Percentiles rank a stretch among this genome's conserved stretches.
phyloP scores from a whole-genome alignment of 2,329 filamentous ascomycete genomes.

The Coniochaeta hoffmannii region DNA sequence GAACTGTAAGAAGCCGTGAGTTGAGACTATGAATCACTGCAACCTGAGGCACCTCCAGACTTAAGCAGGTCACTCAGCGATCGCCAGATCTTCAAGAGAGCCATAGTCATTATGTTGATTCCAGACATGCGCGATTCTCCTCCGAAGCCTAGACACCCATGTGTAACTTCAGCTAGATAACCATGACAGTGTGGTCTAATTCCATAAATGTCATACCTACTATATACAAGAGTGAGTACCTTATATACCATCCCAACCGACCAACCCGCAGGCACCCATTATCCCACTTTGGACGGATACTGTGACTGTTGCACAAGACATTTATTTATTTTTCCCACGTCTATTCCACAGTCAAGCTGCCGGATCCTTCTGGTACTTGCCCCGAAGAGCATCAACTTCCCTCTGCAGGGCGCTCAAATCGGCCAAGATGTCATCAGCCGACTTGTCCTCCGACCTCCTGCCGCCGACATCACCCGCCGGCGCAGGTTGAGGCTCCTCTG shows the following conservation, averaged over 20 bases:
- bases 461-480: slow-evolving; percentile 11
- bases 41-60: too few species aligned
- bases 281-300: neutral
- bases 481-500: slow-evolving; percentile 12
- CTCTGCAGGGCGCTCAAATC: slow-evolving; percentile 65
- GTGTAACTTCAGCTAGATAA: neutral
- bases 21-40: too few species aligned
- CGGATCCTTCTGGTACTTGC: slow-evolving; percentile 23
- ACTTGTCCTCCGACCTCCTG: slow-evolving; percentile 17
- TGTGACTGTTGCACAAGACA: neutral
- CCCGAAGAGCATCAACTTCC: slow-evolving; percentile 64
- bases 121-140: neutral
- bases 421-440: slow-evolving; percentile 56
- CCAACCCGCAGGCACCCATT: neutral
- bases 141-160: neutral
- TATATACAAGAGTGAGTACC: neutral
- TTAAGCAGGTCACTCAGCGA: too few species aligned
- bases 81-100: neutral
- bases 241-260: neutral
- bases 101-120: neutral
- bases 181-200: neutral
- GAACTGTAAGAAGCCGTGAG: too few species aligned
- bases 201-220: neutral
- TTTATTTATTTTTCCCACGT: neutral
- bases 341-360: neutral